A percentile compares a stretch with the other conserved stretches of the same genome.
phyloP scores from a whole-genome alignment of 2,329 filamentous ascomycete genomes.

The Colletotrichum lindemuthianum region DNA sequence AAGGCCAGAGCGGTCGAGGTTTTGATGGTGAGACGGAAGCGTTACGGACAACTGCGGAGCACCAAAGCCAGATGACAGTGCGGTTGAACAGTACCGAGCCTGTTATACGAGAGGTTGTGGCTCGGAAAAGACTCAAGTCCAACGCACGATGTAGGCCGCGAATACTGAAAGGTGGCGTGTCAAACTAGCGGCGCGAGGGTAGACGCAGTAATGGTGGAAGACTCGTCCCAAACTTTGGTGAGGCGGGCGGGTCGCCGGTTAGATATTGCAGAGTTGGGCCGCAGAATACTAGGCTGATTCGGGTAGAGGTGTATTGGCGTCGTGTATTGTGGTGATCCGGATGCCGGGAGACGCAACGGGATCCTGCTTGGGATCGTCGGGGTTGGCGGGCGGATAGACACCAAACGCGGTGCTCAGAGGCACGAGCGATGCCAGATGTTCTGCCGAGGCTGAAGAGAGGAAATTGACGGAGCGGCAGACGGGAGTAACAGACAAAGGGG shows the following conservation, averaged over 20 bases:
- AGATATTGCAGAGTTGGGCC: slow-evolving; percentile 27
- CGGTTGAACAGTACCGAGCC: slow-evolving; percentile 2
- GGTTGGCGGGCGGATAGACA: slow-evolving; percentile 7
- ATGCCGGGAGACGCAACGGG: slow-evolving; percentile 17
- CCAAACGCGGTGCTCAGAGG: slow-evolving; percentile 19
- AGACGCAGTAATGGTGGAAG: slow-evolving; percentile 18
- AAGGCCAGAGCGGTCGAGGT: not conserved
- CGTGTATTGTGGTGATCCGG: slow-evolving; percentile 11
- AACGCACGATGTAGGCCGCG: slow-evolving; percentile 8
- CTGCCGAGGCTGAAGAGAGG: slow-evolving; percentile 22
- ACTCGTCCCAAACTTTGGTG: slow-evolving; percentile 25
- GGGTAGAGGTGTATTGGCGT: not conserved
- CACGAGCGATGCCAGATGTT: slow-evolving; percentile 10
- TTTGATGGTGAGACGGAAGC: slow-evolving; percentile 12
- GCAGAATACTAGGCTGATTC: slow-evolving; percentile 9
- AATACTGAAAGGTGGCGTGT: slow-evolving; percentile 26
- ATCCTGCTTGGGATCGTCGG: slow-evolving; percentile 22
- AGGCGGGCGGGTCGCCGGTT: slow-evolving; percentile 22
- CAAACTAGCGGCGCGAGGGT: slow-evolving; percentile 28
- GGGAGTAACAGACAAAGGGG: slow-evolving; percentile 23
- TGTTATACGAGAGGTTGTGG: slow-evolving; percentile 10
- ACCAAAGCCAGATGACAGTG: slow-evolving; percentile 21
- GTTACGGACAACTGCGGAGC: not conserved
- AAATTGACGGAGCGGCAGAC: slow-evolving; percentile 19
- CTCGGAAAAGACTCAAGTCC: slow-evolving; percentile 3